Evolutionary conservation across 352 stramenopile genomes (phyloP), one percentile per base, ranked within the genome.

Genomic region (Peronospora destructor): DNA sequence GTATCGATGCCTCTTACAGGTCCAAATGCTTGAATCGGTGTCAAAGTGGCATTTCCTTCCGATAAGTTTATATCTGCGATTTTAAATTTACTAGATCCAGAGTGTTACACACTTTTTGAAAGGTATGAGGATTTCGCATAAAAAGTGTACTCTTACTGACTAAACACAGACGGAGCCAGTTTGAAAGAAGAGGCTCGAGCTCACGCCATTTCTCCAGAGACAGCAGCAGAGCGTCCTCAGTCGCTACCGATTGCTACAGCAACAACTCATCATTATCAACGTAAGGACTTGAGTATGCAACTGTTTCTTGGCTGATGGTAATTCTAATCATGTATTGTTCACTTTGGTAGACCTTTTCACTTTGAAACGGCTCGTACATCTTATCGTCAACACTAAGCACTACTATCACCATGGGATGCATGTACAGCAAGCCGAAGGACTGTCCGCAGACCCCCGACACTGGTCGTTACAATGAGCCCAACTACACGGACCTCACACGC

Each of bases 401-500:
- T 21, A 21, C 23, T 33, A n/a, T 26, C 47, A 34, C 28, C 30
- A 71, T 71, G 62, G 62, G 62, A 32, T 71, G 62, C 49, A 53
- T 42, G n/a, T 68, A 35, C 53, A 71, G 62, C 58, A 71, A 71
- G 30, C 30, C 25, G 40, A 53, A 56, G 12, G 40, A 58, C 26
- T 45, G 60, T 40, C 21, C 58, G 25, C 36, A 36, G 6, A 34
- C 28, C 0, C 45, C 53, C 13, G 19, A 53, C 33, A 64, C 62
- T 12, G 49, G 45, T 2, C 58, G 57, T 35, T 64, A 59, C 44
- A 56, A 67, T n/a, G 58, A 71, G 28, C 60, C 61, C 33, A 69
- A 66, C 48, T 68, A 71, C 43, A 43, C 53, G 38, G 61, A 71
- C 41, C 60, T 71, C 36, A 44, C 62, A 16, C 49, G 13, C 25